A percentile compares a stretch with the other conserved stretches of the same genome.
These are phyloP conservation scores for Amanita phalloides DNA, from an alignment of 768 basidiomycete species.

Conservation along the genomic window DNA sequence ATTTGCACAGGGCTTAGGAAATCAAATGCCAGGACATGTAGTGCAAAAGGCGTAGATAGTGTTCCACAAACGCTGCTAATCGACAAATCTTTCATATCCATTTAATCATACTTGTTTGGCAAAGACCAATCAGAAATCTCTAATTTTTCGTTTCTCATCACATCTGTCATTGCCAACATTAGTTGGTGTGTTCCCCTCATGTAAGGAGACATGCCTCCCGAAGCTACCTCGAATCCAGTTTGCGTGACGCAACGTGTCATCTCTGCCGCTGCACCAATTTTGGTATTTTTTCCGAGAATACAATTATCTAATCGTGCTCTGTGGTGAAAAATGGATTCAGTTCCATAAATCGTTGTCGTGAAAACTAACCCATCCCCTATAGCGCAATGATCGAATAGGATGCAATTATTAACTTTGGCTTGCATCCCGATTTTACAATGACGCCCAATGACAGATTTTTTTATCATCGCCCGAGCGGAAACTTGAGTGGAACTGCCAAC, in stretches of 20 bases:
- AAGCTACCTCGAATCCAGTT: conserved; percentile 63
- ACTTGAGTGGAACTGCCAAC: conserved; percentile 78
- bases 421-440: conserved; percentile 81
- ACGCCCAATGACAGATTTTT: conserved; percentile 67
- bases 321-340: conserved; percentile 3
- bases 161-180: conserved; percentile 26
- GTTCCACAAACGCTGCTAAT: neutral
- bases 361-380: conserved; percentile 71
- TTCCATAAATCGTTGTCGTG: neutral
- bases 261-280: conserved; percentile 60
- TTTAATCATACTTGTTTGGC: conserved; percentile 6
- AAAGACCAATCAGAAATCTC: conserved; percentile 2
- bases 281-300: conserved; percentile 67
- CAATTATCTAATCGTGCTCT: conserved; percentile 73
- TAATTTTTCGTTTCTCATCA: conserved; percentile 30
- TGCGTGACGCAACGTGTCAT: conserved; percentile 62
- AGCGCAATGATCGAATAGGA: conserved; percentile 83
- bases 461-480: conserved; percentile 71
- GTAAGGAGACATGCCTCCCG: conserved; percentile 39
- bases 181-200: neutral
- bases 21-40: conserved; percentile 51
- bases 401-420: conserved; percentile 73
- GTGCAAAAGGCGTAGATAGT: conserved; percentile 19
- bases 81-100: neutral
- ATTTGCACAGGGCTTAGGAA: conserved; percentile 78